Evolutionary conservation across 257 asterid species (phyloP), one percentile per base, ranked within the genome.

Genomic region (Fraxinus americana): DNA sequence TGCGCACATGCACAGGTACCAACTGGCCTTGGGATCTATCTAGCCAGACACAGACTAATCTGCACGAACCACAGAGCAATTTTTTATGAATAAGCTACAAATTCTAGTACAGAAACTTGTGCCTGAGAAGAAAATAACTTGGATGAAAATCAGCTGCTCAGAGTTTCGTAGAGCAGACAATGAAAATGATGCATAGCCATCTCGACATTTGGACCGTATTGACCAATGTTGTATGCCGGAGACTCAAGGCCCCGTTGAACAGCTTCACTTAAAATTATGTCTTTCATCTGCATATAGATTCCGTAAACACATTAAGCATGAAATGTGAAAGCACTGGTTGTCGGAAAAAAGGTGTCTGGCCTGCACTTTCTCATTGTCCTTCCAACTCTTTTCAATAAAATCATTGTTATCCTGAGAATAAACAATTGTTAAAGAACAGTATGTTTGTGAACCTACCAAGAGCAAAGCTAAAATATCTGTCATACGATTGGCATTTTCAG

Each of bases 111-210:
- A 38, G 41, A 38, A 38, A 38, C 41, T 38, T 38, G 41, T 38
- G 41, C 41, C 8, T 1, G 41, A 38, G 41, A 5, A 38, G 9
- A 38, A 5, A 38, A 38, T 3, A 32, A 32, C 35, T 8, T 38
- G 2, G 41, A 38, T 38, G 27, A 13, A 38, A 61, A n/a, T 74
- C 34, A 74, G 25, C 29, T 48, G 21, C 84, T 63, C 76, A 94
- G 92, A 80, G 83, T 82, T 71, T 85, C 69, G 35, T 83, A 83
- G 35, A 91, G 83, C 23, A 89, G 72, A 79, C 90, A 38, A 70
- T 94, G 98, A 52, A 92, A 94, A 83, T 94, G 98, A 83, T 94
- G 97, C 97, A 94, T 92, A 4, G 98, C 89, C 88, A 88, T 88
- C 92, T 94, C 97, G 43, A 94, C 90, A 1, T 78, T 75, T 2